phyloP scores from a whole-genome alignment of 805 yeast species.

The Hanseniaspora lachancei region DNA sequence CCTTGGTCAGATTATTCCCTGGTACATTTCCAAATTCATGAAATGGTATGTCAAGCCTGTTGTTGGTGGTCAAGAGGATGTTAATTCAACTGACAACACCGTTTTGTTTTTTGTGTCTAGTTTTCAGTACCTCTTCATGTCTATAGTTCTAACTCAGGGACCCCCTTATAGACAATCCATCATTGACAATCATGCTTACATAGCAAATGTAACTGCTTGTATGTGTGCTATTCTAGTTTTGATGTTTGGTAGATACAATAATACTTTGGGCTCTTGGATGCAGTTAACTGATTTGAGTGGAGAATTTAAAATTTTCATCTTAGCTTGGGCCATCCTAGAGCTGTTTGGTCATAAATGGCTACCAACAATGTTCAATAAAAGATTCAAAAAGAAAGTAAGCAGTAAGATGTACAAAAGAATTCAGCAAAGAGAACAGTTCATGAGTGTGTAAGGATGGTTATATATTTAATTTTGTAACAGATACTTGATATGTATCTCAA shows the following conservation, averaged over 20 bases:
- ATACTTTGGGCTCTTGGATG: conserved; percentile 49
- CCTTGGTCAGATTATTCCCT: conserved; percentile 52
- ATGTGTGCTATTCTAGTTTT: conserved; percentile 33
- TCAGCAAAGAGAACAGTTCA: conserved; percentile 14
- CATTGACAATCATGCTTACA: conserved; percentile 53
- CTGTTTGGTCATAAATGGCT: conserved; percentile 28
- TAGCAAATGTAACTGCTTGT: conserved; percentile 45
- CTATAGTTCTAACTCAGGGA: conserved; percentile 76
- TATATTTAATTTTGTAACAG: not conserved
- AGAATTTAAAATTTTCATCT: conserved; percentile 40
- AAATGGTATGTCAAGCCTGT: conserved; percentile 72
- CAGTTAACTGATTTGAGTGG: conserved; percentile 54
- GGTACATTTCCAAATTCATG: conserved; percentile 45
- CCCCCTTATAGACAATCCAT: conserved; percentile 84
- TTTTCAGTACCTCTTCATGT: conserved; percentile 77
- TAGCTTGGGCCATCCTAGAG: conserved; percentile 37
- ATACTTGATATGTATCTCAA: not conserved
- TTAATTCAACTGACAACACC: conserved; percentile 81
- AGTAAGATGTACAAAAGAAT: conserved; percentile 30
- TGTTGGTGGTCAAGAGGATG: conserved; percentile 71
- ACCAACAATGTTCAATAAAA: conserved; percentile 26
- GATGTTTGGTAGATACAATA: conserved; percentile 39
- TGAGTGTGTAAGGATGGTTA: conserved; percentile 1
- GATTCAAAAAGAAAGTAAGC: conserved; percentile 28
- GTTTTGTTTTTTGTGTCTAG: conserved; percentile 67